Conservation (phyloP, 257 asterid species). For the Thymus quinquecostatus region DNA sequence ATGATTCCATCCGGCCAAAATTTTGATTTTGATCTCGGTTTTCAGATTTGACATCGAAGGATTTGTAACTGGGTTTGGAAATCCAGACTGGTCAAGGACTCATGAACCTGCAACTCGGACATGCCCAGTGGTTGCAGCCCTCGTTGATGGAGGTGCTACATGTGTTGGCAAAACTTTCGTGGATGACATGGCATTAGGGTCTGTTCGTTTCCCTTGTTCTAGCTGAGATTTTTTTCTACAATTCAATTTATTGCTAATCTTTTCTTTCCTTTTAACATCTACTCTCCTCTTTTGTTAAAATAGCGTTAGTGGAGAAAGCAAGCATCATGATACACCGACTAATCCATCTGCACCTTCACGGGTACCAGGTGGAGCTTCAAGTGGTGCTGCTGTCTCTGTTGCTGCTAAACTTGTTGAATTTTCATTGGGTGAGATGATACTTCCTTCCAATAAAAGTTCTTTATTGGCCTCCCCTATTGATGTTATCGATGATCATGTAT, state of each 20-base stretch:
- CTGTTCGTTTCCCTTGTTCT: constrained; percentile 38
- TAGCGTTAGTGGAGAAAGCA: constrained; percentile 88
- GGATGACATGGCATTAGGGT: constrained; percentile 94
- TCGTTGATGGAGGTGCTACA: constrained; percentile 93
- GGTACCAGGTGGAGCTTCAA: constrained; percentile 95
- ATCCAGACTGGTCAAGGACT: constrained; percentile 90
- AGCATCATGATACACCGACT: constrained; percentile 84
- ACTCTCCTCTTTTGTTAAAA: constrained; percentile 11
- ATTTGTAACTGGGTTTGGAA: constrained; percentile 87
- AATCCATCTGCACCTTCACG: constrained; percentile 84
- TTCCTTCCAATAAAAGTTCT: not conserved
- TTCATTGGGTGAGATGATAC: constrained; percentile 72
- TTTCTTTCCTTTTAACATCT: not conserved
- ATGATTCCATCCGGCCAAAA: constrained; percentile 1
- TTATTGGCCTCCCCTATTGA: constrained; percentile 2
- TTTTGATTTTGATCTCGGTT: constrained; percentile 32
- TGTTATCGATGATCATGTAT: not conserved
- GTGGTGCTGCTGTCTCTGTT: constrained; percentile 98
- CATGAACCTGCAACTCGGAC: constrained; percentile 77
- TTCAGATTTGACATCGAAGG: constrained; percentile 85
- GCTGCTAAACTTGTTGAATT: constrained; percentile 90
- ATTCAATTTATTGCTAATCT: constrained; percentile 11
- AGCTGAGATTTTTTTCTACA: constrained; percentile 11
- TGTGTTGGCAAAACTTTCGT: constrained; percentile 83
- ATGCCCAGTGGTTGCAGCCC: constrained; percentile 70